Conservation (phyloP, 1,139 yeast species). For the Candida sojae region DNA sequence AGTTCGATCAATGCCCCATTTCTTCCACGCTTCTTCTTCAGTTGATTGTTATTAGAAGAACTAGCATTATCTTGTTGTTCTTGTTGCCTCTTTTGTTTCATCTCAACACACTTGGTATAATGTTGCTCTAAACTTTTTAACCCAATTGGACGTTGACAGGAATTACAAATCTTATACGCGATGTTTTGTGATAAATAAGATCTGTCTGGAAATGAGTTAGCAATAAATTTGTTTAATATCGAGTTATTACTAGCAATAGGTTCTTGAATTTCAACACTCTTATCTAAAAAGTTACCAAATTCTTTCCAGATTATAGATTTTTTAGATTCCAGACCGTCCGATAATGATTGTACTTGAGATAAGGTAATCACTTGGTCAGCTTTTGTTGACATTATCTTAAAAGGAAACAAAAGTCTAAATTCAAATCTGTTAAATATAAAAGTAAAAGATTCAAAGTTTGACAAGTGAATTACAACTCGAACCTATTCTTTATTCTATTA, state of each 20-base stretch:
- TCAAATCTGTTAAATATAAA: neutral
- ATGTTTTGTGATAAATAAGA: constrained; percentile 46
- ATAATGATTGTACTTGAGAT: constrained; percentile 26
- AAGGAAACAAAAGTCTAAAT: neutral
- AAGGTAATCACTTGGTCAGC: constrained; percentile 34
- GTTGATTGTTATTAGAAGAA: constrained; percentile 17
- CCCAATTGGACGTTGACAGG: constrained; percentile 66
- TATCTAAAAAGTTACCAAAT: constrained; percentile 59
- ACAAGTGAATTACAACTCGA: too few relatives aligned
- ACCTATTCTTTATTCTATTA: neutral
- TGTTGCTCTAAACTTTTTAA: constrained; percentile 47
- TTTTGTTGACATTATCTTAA: constrained; percentile 26
- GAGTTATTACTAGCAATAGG: constrained; percentile 12
- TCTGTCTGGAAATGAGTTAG: constrained; percentile 30
- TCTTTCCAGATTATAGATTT: constrained; percentile 57
- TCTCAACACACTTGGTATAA: constrained; percentile 47
- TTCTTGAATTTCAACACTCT: constrained; percentile 34
- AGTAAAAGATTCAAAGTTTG: neutral
- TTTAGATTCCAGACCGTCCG: constrained; percentile 10
- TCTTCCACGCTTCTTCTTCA: constrained; percentile 39
- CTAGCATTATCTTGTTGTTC: constrained; percentile 21
- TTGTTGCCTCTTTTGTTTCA: constrained; percentile 43
- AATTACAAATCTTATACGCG: constrained; percentile 63
- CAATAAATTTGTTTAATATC: constrained; percentile 18
- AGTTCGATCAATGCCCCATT: constrained; percentile 28